phyloP scores from a whole-genome alignment of 495 filamentous ascomycete species.

The Penicillium lagena region DNA sequence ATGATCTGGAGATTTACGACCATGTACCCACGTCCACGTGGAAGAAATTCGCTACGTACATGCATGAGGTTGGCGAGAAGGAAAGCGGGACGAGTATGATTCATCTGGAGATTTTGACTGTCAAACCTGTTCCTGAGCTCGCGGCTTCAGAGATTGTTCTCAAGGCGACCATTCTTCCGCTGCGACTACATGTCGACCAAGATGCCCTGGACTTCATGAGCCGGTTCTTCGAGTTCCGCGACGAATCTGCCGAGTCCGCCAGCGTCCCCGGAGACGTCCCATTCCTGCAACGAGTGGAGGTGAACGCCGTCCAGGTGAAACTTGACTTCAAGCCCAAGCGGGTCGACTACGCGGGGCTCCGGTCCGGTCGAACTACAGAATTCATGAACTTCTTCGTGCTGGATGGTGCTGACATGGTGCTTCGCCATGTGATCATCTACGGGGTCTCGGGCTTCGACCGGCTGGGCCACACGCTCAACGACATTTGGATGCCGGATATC shows the following conservation, averaged over 20 bases:
- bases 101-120: conserved; percentile 80
- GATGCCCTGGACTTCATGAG: conserved; percentile 97
- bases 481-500: conserved; percentile 96
- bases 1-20: conserved; percentile 86
- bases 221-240: conserved; percentile 95
- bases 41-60: conserved; percentile 96
- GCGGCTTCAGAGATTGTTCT: conserved; percentile 88
- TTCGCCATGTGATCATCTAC: conserved; percentile 86
- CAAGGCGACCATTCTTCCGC: conserved; percentile 75
- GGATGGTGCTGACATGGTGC: conserved; percentile 78
- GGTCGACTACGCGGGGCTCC: conserved; percentile 87
- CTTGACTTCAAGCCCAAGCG: conserved; percentile 98
- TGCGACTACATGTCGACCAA: conserved; percentile 94
- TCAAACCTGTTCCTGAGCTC: conserved; percentile 74
- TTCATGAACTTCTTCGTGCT: conserved; percentile 99
- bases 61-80: conserved; percentile 76
- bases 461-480: conserved; percentile 80
- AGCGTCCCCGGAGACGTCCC: conserved; percentile 60
- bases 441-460: conserved; percentile 86
- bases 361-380: conserved; percentile 97
- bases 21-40: conserved; percentile 93
- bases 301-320: conserved; percentile 73
- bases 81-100: conserved; percentile 84
- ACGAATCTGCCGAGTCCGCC: conserved; percentile 54
- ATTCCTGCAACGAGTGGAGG: conserved; percentile 85